These are phyloP conservation scores for Croton laevigatus DNA, from an alignment of 441 rosid species.

Conservation along the genomic window DNA sequence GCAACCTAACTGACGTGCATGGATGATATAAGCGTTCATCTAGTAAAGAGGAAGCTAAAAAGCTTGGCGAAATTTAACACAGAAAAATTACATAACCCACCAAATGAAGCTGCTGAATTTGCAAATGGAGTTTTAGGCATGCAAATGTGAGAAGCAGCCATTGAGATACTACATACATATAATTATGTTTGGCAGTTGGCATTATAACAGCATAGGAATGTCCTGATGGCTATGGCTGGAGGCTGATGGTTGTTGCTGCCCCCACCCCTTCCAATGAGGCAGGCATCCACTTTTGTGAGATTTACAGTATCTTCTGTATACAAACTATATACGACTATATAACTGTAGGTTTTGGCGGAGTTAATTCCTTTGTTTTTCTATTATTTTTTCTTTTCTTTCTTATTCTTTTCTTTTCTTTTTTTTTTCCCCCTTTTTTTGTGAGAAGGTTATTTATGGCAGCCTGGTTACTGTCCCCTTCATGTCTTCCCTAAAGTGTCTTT, in stretches of 20 bases:
- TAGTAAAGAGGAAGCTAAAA: slow-evolving; percentile 22
- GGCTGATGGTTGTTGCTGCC: slow-evolving; percentile 15
- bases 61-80: slow-evolving; percentile 17
- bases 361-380: slow-evolving; percentile 8
- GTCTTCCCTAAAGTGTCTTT: slow-evolving; percentile 8
- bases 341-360: slow-evolving; percentile 24
- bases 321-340: neutral
- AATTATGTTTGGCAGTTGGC: neutral
- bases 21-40: slow-evolving; percentile 15
- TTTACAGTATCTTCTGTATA: slow-evolving; percentile 22
- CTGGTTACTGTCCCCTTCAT: slow-evolving; percentile 18
- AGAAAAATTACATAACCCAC: slow-evolving; percentile 12
- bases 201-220: slow-evolving; percentile 20
- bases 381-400: neutral
- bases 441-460: slow-evolving; percentile 19
- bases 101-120: slow-evolving; percentile 23
- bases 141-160: slow-evolving; percentile 16
- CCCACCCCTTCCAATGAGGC: slow-evolving; percentile 6
- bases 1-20: slow-evolving; percentile 39
- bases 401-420: slow-evolving; percentile 5
- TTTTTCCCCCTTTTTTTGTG: slow-evolving; percentile 10
- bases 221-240: slow-evolving; percentile 20
- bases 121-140: slow-evolving; percentile 11
- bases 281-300: slow-evolving; percentile 33
- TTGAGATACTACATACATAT: slow-evolving; percentile 11